Percentiles rank a stretch among this genome's conserved stretches.
Conservation (phyloP, 192 early-diverging fungal species). For the Spizellomyces punctatus region DNA sequence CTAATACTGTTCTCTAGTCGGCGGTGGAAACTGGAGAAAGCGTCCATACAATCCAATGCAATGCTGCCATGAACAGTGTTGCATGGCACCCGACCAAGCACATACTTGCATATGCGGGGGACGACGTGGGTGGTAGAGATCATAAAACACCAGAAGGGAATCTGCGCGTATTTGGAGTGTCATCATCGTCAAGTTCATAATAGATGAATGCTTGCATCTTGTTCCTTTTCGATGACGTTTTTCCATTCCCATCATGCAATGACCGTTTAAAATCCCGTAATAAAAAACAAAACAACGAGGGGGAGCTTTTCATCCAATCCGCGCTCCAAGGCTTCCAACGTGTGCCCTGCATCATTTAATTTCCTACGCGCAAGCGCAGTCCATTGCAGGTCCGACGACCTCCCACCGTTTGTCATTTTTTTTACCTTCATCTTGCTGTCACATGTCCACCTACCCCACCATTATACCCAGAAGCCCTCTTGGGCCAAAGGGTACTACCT, state of each 20-base stretch:
- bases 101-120: conserved; percentile 77
- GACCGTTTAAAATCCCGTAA: too few relatives aligned
- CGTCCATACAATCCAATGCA: conserved; percentile 67
- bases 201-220: too few relatives aligned
- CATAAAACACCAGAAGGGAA: conserved; percentile 36
- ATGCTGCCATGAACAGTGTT: conserved; percentile 71
- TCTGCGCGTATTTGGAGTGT: conserved; percentile 28
- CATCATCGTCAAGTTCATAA: too few relatives aligned
- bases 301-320: too few relatives aligned
- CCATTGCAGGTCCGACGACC: too few relatives aligned
- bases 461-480: not conserved
- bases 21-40: conserved; percentile 73
- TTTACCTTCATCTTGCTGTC: not conserved
- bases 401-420: too few relatives aligned
- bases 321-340: too few relatives aligned
- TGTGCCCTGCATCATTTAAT: too few relatives aligned
- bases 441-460: not conserved
- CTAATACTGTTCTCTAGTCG: conserved; percentile 43
- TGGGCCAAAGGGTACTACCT: not conserved
- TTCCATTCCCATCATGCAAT: too few relatives aligned
- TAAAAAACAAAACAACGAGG: too few relatives aligned
- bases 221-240: too few relatives aligned
- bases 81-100: conserved; percentile 81
- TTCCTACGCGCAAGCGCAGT: too few relatives aligned
- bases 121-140: conserved; percentile 46